phyloP scores from a whole-genome alignment of 2,329 filamentous ascomycete species.

The Diplodia intermedia region DNA sequence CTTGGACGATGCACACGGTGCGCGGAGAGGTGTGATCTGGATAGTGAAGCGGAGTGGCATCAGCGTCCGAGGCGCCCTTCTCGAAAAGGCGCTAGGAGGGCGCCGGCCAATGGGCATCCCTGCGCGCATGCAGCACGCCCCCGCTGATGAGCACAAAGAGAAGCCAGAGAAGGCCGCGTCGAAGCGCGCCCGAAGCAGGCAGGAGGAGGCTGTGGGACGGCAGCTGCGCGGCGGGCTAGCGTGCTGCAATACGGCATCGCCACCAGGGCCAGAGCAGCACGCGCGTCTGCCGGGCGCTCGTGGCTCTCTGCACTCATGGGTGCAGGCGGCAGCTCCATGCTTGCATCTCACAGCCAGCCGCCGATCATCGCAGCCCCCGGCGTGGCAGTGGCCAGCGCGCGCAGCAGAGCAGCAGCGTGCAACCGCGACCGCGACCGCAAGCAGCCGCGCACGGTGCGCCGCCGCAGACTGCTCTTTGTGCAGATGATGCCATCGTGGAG shows the following conservation, averaged over 20 bases:
- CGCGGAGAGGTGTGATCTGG: slow-evolving; percentile 28
- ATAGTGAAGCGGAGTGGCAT: slow-evolving; percentile 31
- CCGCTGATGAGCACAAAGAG: slow-evolving; percentile 29
- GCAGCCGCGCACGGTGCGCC: slow-evolving; percentile 15
- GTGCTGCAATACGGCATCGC: slow-evolving; percentile 17
- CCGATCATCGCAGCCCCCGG: slow-evolving; percentile 18
- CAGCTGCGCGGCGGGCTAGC: slow-evolving; percentile 9
- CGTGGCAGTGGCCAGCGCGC: neutral
- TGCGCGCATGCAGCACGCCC: slow-evolving; percentile 17
- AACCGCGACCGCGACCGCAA: slow-evolving; percentile 25
- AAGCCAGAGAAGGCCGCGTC: slow-evolving; percentile 30
- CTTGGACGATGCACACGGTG: slow-evolving; percentile 19
- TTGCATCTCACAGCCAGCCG: slow-evolving; percentile 22
- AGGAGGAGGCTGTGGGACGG: slow-evolving; percentile 30
- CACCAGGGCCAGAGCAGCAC: slow-evolving; percentile 23
- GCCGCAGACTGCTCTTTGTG: slow-evolving; percentile 22
- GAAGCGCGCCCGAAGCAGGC: slow-evolving; percentile 28
- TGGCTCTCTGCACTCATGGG: slow-evolving; percentile 10
- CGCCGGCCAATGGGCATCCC: slow-evolving; percentile 15
- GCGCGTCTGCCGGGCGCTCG: slow-evolving; percentile 25
- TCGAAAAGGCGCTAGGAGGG: slow-evolving; percentile 22
- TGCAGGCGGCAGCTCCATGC: slow-evolving; percentile 5
- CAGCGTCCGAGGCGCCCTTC: slow-evolving; percentile 29
- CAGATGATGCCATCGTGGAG: slow-evolving; percentile 13
- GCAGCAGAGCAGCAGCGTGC: slow-evolving; percentile 1